Conservation (phyloP, 1,284 basidiomycete species). For the Heterobasidion irregulare region DNA sequence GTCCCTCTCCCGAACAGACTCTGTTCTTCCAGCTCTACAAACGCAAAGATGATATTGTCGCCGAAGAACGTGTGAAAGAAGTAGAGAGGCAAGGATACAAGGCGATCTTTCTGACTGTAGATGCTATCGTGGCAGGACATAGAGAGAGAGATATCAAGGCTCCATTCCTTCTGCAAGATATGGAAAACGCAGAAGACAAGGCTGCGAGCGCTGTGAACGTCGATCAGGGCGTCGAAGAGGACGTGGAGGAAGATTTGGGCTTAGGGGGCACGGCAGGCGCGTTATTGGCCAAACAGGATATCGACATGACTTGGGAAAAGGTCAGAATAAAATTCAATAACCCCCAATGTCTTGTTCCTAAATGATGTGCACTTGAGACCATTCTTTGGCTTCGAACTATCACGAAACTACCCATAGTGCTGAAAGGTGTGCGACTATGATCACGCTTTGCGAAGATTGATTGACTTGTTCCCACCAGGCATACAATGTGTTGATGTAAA, state of each 20-base stretch:
- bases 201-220: slow-evolving; percentile 19
- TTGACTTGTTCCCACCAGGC: slow-evolving; percentile 26
- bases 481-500: slow-evolving; percentile 70
- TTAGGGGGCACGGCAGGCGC: slow-evolving; percentile 53
- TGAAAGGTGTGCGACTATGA: slow-evolving; percentile 54
- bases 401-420: slow-evolving; percentile 74
- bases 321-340: slow-evolving; percentile 20
- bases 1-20: slow-evolving; percentile 50
- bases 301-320: slow-evolving; percentile 68
- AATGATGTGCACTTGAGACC: slow-evolving; percentile 30
- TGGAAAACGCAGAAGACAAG: slow-evolving; percentile 29
- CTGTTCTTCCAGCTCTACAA: slow-evolving; percentile 90
- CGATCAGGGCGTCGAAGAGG: slow-evolving; percentile 27
- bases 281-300: slow-evolving; percentile 53
- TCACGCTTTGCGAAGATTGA: not conserved
- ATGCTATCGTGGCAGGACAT: slow-evolving; percentile 82
- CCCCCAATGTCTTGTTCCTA: not conserved
- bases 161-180: slow-evolving; percentile 54
- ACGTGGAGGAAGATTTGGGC: slow-evolving; percentile 14
- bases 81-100: slow-evolving; percentile 70
- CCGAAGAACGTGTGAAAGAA: slow-evolving; percentile 66
- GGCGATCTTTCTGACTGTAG: slow-evolving; percentile 88
- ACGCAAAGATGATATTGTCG: slow-evolving; percentile 61
- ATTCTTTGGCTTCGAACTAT: slow-evolving; percentile 73
- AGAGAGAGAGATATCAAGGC: slow-evolving; percentile 73